Percentiles rank a stretch among this genome's conserved stretches.
Evolutionary conservation across 2,329 filamentous ascomycete species (phyloP).

Genomic region (Orbilia ellipsospora): DNA sequence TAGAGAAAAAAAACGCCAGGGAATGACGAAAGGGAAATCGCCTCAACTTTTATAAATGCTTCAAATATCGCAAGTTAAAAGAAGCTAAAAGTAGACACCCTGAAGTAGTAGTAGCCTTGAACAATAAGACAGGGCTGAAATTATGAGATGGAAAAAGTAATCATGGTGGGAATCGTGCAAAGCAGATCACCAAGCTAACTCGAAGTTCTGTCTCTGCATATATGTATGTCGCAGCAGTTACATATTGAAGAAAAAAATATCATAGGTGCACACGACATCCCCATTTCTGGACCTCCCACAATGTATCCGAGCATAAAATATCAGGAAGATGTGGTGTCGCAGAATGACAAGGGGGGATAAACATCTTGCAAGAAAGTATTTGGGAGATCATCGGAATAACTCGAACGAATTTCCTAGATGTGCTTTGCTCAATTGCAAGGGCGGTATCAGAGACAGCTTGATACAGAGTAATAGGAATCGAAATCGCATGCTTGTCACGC

Average conservation of each 20-base stretch:
- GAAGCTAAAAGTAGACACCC: slow-evolving; percentile 10
- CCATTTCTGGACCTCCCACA: slow-evolving; percentile 15
- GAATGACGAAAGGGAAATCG: slow-evolving; percentile 44
- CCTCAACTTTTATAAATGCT: slow-evolving; percentile 49
- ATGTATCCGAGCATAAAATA: slow-evolving; percentile 38
- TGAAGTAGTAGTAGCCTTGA: slow-evolving; percentile 6
- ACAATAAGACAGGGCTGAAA: slow-evolving; percentile 21
- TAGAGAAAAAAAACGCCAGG: slow-evolving; percentile 6
- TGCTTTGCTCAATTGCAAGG: slow-evolving; percentile 12
- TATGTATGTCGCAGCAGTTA: slow-evolving; percentile 8
- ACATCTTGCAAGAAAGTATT: slow-evolving; percentile 10
- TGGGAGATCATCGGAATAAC: slow-evolving; percentile 48
- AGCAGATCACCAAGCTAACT: slow-evolving; percentile 23
- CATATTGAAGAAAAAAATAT: slow-evolving; percentile 23
- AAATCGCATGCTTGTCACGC: slow-evolving; percentile 54
- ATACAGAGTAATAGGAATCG: slow-evolving; percentile 13
- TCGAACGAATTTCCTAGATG: slow-evolving; percentile 28
- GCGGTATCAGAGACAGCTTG: slow-evolving; percentile 22
- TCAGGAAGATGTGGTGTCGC: slow-evolving; percentile 48
- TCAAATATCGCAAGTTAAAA: slow-evolving; percentile 36
- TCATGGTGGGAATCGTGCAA: neutral
- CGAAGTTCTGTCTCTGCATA: slow-evolving; percentile 1
- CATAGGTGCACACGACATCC: no score
- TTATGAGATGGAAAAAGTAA: slow-evolving; percentile 45
- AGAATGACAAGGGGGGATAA: slow-evolving; percentile 39